phyloP scores from a whole-genome alignment of 106 monocot species.

The Amphibolis antarctica region DNA sequence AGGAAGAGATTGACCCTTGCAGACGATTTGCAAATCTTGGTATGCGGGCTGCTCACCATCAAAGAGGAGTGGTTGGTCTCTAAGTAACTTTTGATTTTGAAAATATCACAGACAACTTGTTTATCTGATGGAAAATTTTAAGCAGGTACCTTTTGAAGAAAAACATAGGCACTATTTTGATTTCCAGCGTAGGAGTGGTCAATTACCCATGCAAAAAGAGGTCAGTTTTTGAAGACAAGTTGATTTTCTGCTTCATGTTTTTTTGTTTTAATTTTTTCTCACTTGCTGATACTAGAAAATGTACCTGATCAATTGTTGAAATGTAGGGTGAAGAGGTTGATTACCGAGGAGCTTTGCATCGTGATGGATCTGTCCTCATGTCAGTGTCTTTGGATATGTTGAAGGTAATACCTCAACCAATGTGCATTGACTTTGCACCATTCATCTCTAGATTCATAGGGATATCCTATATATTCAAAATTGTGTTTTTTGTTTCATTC shows the following conservation, averaged over 20 bases:
- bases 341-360: slow-evolving; percentile 87
- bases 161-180: slow-evolving; percentile 92
- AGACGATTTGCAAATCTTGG: slow-evolving; percentile 90
- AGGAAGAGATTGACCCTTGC: slow-evolving; percentile 99
- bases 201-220: slow-evolving; percentile 92
- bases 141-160: slow-evolving; percentile 85
- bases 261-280: background rate
- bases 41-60: slow-evolving; percentile 54
- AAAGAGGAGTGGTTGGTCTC: slow-evolving; percentile 75
- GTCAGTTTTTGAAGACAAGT: slow-evolving; percentile 16
- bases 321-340: slow-evolving; percentile 92
- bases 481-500: background rate
- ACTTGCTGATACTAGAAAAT: background rate
- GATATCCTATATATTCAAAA: background rate
- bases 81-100: background rate
- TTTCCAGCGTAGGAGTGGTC: slow-evolving; percentile 87
- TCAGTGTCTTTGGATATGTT: slow-evolving; percentile 75
- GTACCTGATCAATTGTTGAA: background rate
- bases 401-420: slow-evolving; percentile 37
- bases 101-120: background rate
- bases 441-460: background rate
- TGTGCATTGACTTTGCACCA: background rate
- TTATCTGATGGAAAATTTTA: background rate
- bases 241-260: slow-evolving; percentile 1
- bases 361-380: slow-evolving; percentile 99